Evolutionary conservation across 306 rosid genomes (phyloP).

Genomic region (Vicia faba): DNA sequence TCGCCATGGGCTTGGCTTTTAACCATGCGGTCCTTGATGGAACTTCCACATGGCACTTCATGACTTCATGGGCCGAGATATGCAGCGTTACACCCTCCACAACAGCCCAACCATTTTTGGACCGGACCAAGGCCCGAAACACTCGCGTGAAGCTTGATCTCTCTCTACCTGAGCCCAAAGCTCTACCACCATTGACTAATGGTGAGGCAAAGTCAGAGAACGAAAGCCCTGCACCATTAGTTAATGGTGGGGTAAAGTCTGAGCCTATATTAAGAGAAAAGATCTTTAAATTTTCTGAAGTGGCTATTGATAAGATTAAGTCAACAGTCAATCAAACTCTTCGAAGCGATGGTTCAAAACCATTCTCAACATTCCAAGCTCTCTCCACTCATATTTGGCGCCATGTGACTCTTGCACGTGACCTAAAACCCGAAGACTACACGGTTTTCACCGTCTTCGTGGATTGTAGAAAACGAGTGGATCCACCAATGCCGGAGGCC

Average conservation of each 20-base stretch:
- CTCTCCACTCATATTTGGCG: constrained; percentile 91
- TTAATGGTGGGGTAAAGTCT: neutral
- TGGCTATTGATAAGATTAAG: constrained; percentile 75
- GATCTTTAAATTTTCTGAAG: constrained; percentile 81
- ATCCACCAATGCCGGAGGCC: constrained; percentile 83
- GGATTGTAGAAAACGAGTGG: constrained; percentile 81
- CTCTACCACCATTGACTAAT: constrained; percentile 30
- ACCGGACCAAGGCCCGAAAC: constrained; percentile 74
- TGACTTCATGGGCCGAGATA: constrained; percentile 88
- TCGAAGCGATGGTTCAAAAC: constrained; percentile 65
- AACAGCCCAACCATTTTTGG: constrained; percentile 64
- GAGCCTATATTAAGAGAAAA: constrained; percentile 57
- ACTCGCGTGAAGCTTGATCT: constrained; percentile 86
- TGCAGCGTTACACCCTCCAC: constrained; percentile 57
- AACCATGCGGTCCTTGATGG: constrained; percentile 93
- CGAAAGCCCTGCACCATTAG: neutral
- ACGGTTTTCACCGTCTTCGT: constrained; percentile 93
- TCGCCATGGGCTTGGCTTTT: constrained; percentile 87
- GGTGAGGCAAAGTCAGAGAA: constrained; percentile 43
- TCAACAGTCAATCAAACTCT: constrained; percentile 51
- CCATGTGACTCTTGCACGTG: constrained; percentile 74
- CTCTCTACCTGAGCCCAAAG: constrained; percentile 59
- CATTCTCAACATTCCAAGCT: constrained; percentile 89
- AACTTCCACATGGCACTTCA: constrained; percentile 91
- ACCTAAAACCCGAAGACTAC: constrained; percentile 79